These are phyloP conservation scores for Colletotrichum sp. DNA, from an alignment of 2,329 filamentous ascomycete genomes.

Conservation along the genomic window DNA sequence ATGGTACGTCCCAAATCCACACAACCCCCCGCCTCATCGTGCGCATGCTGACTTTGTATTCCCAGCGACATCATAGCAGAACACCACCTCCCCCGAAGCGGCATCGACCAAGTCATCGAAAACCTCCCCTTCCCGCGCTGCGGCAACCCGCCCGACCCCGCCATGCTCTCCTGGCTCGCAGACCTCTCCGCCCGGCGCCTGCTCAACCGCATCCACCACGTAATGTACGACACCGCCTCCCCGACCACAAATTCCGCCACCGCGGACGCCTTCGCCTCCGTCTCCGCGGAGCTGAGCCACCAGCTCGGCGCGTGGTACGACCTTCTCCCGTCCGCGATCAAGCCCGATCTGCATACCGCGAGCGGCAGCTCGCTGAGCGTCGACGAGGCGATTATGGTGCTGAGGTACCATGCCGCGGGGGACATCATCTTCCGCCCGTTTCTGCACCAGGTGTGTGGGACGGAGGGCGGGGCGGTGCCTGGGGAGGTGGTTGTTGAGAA, in stretches of 20 bases:
- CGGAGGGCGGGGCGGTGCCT: neutral
- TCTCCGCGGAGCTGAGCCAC: slow-evolving; percentile 25
- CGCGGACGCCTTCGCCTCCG: slow-evolving; percentile 20
- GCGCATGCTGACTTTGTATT: rapidly evolving
- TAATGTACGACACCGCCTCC: slow-evolving; percentile 25
- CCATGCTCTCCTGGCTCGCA: slow-evolving; percentile 24
- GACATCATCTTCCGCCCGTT: neutral
- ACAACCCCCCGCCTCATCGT: no score
- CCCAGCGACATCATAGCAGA: slow-evolving; percentile 27
- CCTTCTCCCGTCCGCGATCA: slow-evolving; percentile 25
- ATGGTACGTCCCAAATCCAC: slow-evolving; percentile 14
- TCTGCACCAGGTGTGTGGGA: neutral
- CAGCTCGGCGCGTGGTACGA: slow-evolving; percentile 31
- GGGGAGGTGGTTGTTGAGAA: neutral
- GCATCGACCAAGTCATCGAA: slow-evolving; percentile 29
- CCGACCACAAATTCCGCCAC: neutral
- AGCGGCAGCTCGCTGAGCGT: neutral
- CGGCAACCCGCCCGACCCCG: slow-evolving; percentile 16
- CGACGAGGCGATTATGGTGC: neutral
- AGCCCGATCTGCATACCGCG: slow-evolving; percentile 23
- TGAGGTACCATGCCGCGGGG: neutral
- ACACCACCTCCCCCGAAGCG: slow-evolving; percentile 28
- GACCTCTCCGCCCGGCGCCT: slow-evolving; percentile 26
- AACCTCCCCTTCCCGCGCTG: slow-evolving; percentile 28
- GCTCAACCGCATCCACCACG: slow-evolving; percentile 29